phyloP scores from a whole-genome alignment of 2,329 filamentous ascomycete genomes.

The Ascochyta lentis region DNA sequence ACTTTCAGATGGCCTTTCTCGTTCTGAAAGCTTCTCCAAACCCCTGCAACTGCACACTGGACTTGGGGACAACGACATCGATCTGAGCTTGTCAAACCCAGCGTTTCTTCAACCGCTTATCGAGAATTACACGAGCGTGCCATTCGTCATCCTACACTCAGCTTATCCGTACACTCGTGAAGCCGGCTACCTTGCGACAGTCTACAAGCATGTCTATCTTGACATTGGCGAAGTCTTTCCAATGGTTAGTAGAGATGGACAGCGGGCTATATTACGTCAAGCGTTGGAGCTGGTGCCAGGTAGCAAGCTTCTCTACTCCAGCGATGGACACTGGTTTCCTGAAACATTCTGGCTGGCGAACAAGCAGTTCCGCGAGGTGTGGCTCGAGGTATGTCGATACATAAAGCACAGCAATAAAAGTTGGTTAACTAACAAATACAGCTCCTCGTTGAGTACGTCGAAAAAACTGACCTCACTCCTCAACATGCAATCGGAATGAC shows the following conservation, averaged over 20 bases:
- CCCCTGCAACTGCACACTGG: constrained; percentile 86
- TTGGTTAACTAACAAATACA: constrained; percentile 37
- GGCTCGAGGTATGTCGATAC: constrained; percentile 64
- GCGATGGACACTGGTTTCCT: constrained; percentile 79
- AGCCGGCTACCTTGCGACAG: constrained; percentile 76
- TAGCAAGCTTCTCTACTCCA: constrained; percentile 80
- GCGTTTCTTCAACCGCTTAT: constrained; percentile 78
- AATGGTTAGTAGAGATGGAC: constrained; percentile 76
- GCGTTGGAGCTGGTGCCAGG: constrained; percentile 77
- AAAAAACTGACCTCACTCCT: constrained; percentile 66
- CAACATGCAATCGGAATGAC: constrained; percentile 69
- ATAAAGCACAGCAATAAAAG: neutral
- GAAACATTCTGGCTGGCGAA: constrained; percentile 79
- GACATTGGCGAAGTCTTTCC: constrained; percentile 87
- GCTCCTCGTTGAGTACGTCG: constrained; percentile 71
- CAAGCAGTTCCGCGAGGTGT: constrained; percentile 72
- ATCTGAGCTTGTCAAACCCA: constrained; percentile 72
- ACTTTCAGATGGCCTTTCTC: constrained; percentile 54
- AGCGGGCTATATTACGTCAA: constrained; percentile 73
- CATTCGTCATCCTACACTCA: constrained; percentile 80
- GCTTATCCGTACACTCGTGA: constrained; percentile 83
- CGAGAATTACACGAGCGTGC: constrained; percentile 69
- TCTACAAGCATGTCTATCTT: constrained; percentile 80
- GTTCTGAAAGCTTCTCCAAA: constrained; percentile 60
- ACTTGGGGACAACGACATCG: constrained; percentile 80